Percentiles rank a stretch among this genome's conserved stretches.
Evolutionary conservation across 768 basidiomycete species (phyloP).

Genomic region (Tulasnella sp.): DNA sequence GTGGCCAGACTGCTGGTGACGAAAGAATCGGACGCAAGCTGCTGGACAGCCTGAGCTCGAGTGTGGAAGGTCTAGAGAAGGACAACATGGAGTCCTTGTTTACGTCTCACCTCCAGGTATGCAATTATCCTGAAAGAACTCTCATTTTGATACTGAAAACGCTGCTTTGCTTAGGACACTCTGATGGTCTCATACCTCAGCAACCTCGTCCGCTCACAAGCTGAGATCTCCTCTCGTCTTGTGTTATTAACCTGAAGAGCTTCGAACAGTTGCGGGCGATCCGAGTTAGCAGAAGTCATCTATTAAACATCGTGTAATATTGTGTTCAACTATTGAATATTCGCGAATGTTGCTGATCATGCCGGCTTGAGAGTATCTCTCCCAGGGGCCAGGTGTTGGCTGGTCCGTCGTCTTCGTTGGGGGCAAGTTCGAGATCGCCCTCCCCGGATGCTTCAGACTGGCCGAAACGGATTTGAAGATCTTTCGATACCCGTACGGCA

Average conservation of each 20-base stretch:
- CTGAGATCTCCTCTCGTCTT: slow-evolving; percentile 86
- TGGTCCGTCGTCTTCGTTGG: slow-evolving; percentile 56
- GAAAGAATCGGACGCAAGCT: slow-evolving; percentile 87
- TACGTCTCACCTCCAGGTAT: slow-evolving; percentile 76
- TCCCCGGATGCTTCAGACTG: neutral
- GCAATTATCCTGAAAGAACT: slow-evolving; percentile 34
- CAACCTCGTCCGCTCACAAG: slow-evolving; percentile 90
- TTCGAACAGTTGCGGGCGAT: neutral
- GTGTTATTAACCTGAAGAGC: slow-evolving; percentile 58
- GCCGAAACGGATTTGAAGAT: slow-evolving; percentile 48
- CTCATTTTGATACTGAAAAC: neutral
- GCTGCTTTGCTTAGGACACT: slow-evolving; percentile 62
- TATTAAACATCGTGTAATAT: neutral
- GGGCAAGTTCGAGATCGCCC: neutral
- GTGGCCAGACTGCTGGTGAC: slow-evolving; percentile 79
- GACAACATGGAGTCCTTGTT: slow-evolving; percentile 58
- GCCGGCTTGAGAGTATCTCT: slow-evolving; percentile 85
- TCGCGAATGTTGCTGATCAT: slow-evolving; percentile 93
- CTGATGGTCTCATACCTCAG: slow-evolving; percentile 95
- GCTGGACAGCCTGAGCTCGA: slow-evolving; percentile 81
- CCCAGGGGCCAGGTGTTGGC: slow-evolving; percentile 96
- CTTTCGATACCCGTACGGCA: slow-evolving; percentile 52
- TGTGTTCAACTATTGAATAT: slow-evolving; percentile 72
- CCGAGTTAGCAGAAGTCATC: neutral
- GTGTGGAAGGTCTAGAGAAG: slow-evolving; percentile 65